Evolutionary conservation across 1,284 basidiomycete genomes (phyloP), one percentile per base, ranked within the genome.

Genomic region (Volvariella surrecta): DNA sequence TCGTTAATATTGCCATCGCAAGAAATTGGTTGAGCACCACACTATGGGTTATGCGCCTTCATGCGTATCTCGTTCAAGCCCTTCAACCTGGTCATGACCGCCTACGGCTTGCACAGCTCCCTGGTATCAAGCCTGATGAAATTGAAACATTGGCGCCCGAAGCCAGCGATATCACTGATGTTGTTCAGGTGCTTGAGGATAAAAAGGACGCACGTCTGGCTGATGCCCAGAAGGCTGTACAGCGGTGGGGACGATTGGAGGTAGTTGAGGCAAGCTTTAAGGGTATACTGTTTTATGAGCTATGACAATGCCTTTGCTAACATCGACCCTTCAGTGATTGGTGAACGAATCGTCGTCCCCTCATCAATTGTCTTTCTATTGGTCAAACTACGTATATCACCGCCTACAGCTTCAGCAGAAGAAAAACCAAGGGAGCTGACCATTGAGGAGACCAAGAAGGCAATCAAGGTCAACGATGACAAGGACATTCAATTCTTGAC

Each of bases 1-100:
- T 98, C 39, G 71, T 93, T 47, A 87, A 82, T 52, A 90, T 98
- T 54, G 73, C 85, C 0, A 74, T 89, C 17, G 77, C 93, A 0
- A 89, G 93, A 56, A 93, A 82, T 59, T 99, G 94, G 93, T 78
- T 98, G n/a, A 59, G 76, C 9, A 84, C 91, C 1, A 84, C 90
- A 0, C 67, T 92, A 22, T 68, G 77, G 21, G 71, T 86, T 49
- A 88, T 95, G 76, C 82, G 84, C 39, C 70, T 99, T 15, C 86
- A 94, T 49, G 80, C 89, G 11, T 82, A 82, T 59, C 68, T 99
- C 37, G 74, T 83, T 0, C 96, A 99, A 64, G 95, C 91, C 0
- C 66, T 95, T 11, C 74, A 82, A 7, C 82, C 85, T 3, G 70
- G 64, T 10, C 52, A 66, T 47, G 73, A 60, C 10, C 59, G 57